These are phyloP conservation scores for Pyronema omphalodes DNA, from an alignment of 495 filamentous ascomycete species.

Conservation along the genomic window DNA sequence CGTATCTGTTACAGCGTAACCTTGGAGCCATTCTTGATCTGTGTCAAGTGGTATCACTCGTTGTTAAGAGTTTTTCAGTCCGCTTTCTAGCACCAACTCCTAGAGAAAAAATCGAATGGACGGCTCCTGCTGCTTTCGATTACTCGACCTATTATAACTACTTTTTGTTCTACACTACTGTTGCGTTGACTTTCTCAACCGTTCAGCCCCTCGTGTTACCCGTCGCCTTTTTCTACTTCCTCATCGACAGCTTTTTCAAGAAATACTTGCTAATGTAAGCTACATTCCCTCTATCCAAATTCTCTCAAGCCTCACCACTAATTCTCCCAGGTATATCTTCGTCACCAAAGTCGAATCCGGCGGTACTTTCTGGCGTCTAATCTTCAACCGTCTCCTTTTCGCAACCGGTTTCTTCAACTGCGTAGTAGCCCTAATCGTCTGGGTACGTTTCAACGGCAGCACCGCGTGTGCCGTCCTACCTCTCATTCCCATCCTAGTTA, in stretches of 20 bases:
- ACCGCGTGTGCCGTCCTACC: conserved; percentile 38
- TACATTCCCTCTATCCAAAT: too few relatives aligned
- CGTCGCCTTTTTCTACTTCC: conserved; percentile 78
- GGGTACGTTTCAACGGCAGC: conserved; percentile 27
- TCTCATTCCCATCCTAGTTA: conserved; percentile 58
- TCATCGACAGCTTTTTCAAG: conserved; percentile 71
- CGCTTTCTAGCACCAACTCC: conserved; percentile 78
- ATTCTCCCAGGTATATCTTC: conserved; percentile 42
- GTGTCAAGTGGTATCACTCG: conserved; percentile 59
- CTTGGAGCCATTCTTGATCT: conserved; percentile 81
- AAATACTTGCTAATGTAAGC: conserved; percentile 71
- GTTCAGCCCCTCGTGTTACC: conserved; percentile 84
- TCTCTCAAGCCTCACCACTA: too few relatives aligned
- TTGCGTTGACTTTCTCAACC: conserved; percentile 68
- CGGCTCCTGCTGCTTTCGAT: conserved; percentile 80
- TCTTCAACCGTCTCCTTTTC: conserved; percentile 86
- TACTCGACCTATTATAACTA: conserved; percentile 94
- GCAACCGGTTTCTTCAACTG: conserved; percentile 61
- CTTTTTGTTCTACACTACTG: conserved; percentile 85
- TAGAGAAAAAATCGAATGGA: conserved; percentile 80
- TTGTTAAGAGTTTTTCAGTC: conserved; percentile 63
- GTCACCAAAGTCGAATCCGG: conserved; percentile 92
- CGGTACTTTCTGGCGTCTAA: conserved; percentile 75
- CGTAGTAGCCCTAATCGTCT: conserved; percentile 56
- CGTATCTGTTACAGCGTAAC: conserved; percentile 81